Conservation (phyloP, 2,329 filamentous ascomycete genomes). For the Aspergillus versicolor region DNA sequence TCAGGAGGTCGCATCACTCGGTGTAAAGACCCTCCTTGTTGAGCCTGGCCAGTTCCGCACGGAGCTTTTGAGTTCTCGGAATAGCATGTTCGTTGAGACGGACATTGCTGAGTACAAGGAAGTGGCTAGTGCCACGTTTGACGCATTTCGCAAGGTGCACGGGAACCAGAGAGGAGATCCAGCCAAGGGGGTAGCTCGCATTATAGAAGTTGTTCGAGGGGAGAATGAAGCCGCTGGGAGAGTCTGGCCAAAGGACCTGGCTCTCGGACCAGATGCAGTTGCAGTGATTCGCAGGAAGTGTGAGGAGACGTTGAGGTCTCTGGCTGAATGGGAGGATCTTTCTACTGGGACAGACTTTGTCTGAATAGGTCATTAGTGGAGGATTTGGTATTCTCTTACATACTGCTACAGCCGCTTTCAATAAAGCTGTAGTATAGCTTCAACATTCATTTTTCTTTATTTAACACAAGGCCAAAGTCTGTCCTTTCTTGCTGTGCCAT, state of each 20-base stretch:
- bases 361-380: background rate
- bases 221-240: conserved; percentile 23
- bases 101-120: conserved; percentile 24
- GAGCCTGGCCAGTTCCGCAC: conserved; percentile 41
- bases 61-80: conserved; percentile 23
- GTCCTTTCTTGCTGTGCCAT: too few species aligned
- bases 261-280: conserved; percentile 29
- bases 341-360: conserved; percentile 6
- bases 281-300: conserved; percentile 7
- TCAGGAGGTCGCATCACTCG: conserved; percentile 33
- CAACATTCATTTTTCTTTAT: too few species aligned
- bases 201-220: conserved; percentile 32
- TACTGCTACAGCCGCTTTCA: too few species aligned
- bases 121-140: conserved; percentile 18
- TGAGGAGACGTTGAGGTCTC: conserved; percentile 2
- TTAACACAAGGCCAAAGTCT: too few species aligned
- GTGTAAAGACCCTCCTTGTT: conserved; percentile 35
- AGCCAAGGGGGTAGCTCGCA: conserved; percentile 29
- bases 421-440: too few species aligned
- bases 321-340: conserved; percentile 12
- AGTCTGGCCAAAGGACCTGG: conserved; percentile 24
- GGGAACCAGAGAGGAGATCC: conserved; percentile 30
- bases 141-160: conserved; percentile 21
- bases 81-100: conserved; percentile 8
- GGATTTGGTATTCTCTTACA: too few species aligned